Conservation (phyloP, 2,329 filamentous ascomycete species). For the Venturia carpophila region DNA sequence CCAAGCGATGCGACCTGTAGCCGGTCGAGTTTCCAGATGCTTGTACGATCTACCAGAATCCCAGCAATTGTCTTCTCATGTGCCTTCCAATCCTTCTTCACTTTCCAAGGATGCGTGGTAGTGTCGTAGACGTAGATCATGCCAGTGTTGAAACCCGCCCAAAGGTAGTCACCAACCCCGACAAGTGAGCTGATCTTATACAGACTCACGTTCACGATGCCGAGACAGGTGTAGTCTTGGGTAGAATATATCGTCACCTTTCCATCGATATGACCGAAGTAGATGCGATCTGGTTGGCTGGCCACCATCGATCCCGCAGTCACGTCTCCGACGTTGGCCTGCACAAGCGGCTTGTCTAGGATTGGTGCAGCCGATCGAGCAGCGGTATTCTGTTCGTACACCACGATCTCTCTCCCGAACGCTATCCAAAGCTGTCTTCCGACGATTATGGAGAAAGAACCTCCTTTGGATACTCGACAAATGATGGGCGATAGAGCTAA, state of each 20-base stretch:
- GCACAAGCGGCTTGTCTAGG: constrained; percentile 59
- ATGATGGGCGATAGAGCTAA: constrained; percentile 66
- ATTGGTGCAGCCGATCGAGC: constrained; percentile 53
- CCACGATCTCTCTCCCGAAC: constrained; percentile 73
- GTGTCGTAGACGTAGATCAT: constrained; percentile 92
- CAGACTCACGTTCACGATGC: constrained; percentile 74
- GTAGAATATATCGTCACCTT: constrained; percentile 91
- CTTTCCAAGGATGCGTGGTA: constrained; percentile 69
- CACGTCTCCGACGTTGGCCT: constrained; percentile 73
- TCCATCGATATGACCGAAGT: constrained; percentile 86
- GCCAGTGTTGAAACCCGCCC: constrained; percentile 91
- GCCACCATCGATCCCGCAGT: constrained; percentile 73
- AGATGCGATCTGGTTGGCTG: constrained; percentile 69
- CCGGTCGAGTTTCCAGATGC: constrained; percentile 76
- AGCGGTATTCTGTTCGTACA: constrained; percentile 65
- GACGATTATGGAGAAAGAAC: constrained; percentile 84
- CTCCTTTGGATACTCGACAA: constrained; percentile 70
- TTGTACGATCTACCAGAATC: constrained; percentile 69
- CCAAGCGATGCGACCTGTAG: constrained; percentile 81
- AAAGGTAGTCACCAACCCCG: constrained; percentile 73
- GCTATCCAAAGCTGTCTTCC: constrained; percentile 82
- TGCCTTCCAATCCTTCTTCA: constrained; percentile 91
- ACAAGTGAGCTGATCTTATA: constrained; percentile 91
- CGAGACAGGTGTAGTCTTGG: constrained; percentile 67
- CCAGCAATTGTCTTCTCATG: constrained; percentile 76